Evolutionary conservation across 805 yeast genomes (phyloP), one percentile per base, ranked within the genome.

Genomic region (Wilhelminamyces savonicus): DNA sequence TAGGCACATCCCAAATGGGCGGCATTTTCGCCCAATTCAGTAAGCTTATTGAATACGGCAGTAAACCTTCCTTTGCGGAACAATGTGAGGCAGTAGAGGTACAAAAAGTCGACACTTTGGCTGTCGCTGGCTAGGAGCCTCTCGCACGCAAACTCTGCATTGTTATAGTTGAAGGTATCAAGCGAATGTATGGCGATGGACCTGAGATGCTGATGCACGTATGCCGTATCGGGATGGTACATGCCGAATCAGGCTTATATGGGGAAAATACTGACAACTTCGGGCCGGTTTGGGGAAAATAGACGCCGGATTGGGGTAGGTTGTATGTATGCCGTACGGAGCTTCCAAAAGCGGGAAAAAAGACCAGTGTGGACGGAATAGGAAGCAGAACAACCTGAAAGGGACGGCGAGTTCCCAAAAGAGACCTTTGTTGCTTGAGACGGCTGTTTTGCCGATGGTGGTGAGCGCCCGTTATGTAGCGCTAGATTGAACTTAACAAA

Each of bases 61-160:
- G 78, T 78, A 54, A 57, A 75, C 41, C 78, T 71, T 11, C 66
- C 63, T 36, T 68, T 73, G 33, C 78, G 74, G 45, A 58, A 76
- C 31, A 82, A 63, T 2, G 82, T 77, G 22, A 82, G 58, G 11
- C 83, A 85, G 48, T 82, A 78, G 23, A 87, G 59, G 51, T 85
- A 82, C 4, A 73, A 50, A 7, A 88, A 71, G 31, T 79, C 84
- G 5, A 70, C 52, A 37, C 74, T 70, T 22, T 65, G 53, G n/a
- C 66, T 62, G 27, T 68, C 68, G 29, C 74, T 71, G 2, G 95
- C 85, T 20, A 82, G 56, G 14, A 86, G 62, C 40, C 94, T 66
- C 52, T 92, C 97, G 12, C 87, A 76, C 4, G 90, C 78, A 56
- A 92, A 85, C 47, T 80, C 87, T 2, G 97, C 97, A 16, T 88